phyloP scores from a whole-genome alignment of 2,329 filamentous ascomycete species.

The Ophiostoma novo-ulmi region DNA sequence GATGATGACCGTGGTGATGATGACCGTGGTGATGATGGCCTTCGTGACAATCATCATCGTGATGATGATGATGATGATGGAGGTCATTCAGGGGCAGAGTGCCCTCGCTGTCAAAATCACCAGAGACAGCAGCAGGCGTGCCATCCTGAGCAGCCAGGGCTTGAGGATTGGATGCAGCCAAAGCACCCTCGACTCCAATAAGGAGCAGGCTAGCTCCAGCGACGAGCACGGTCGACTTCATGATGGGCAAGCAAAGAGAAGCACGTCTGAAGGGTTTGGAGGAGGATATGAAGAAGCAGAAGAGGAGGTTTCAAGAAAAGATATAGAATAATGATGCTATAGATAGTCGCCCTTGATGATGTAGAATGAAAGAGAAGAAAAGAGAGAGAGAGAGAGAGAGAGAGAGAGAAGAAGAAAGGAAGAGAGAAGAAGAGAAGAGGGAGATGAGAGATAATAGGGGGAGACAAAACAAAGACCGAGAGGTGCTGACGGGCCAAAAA shows the following conservation, averaged over 20 bases:
- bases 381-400: slow-evolving; percentile 12
- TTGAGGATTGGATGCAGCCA: background rate
- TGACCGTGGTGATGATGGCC: slow-evolving; percentile 5
- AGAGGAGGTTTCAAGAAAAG: slow-evolving; percentile 17
- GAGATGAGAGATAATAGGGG: slow-evolving; percentile 8
- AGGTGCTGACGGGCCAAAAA: background rate
- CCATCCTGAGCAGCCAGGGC: background rate
- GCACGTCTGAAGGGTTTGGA: background rate
- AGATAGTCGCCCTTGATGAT: slow-evolving; percentile 20
- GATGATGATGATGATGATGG: slow-evolving; percentile 11
- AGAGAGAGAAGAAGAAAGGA: background rate
- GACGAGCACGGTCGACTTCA: slow-evolving; percentile 26
- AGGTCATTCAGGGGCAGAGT: slow-evolving; percentile 11
- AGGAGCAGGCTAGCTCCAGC: slow-evolving; percentile 23
- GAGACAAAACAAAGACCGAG: background rate
- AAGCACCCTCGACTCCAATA: slow-evolving; percentile 21
- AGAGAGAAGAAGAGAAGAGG: background rate
- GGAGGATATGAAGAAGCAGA: slow-evolving; percentile 12
- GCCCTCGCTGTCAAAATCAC: slow-evolving; percentile 2
- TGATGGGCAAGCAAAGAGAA: slow-evolving; percentile 19
- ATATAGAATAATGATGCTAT: slow-evolving; percentile 23
- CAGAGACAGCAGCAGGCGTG: background rate
- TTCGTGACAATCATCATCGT: slow-evolving; percentile 6
- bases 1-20: slow-evolving; percentile 6
- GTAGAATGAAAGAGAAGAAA: slow-evolving; percentile 11